Evolutionary conservation across 1,139 yeast genomes (phyloP).

Genomic region (Wickerhamomyces sp.): DNA sequence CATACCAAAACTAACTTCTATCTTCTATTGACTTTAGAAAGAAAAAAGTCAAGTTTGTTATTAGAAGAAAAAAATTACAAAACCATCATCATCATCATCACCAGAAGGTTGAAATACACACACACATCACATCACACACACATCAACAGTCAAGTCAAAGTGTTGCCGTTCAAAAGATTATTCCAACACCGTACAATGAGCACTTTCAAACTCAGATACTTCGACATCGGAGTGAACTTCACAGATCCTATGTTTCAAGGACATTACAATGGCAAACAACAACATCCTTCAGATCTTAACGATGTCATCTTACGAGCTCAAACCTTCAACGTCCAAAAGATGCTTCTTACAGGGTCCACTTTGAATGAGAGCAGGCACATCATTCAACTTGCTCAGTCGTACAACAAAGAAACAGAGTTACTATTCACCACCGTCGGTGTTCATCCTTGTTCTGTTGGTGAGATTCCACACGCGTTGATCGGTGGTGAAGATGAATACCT

Average conservation of each 20-base stretch:
- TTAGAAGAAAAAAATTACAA: no score
- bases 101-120: no score
- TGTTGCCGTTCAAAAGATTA: no score
- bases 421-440: conserved; percentile 81
- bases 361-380: conserved; percentile 55
- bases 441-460: conserved; percentile 85
- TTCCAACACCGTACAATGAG: no score
- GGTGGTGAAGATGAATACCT: conserved; percentile 36
- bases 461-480: conserved; percentile 32
- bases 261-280: conserved; percentile 58
- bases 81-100: no score
- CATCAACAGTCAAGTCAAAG: no score
- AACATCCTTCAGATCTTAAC: conserved; percentile 64
- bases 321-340: conserved; percentile 55
- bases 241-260: conserved; percentile 90
- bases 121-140: no score
- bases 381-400: conserved; percentile 34
- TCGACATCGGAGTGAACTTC: conserved; percentile 68
- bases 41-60: no score
- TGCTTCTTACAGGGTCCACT: conserved; percentile 82
- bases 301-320: conserved; percentile 65
- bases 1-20: no score
- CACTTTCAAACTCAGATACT: conserved; percentile 11
- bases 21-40: no score
- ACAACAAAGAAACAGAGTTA: conserved; percentile 24